Evolutionary conservation across 768 basidiomycete species (phyloP), one percentile per base, ranked within the genome.

Genomic region (Naematelia encephala): DNA sequence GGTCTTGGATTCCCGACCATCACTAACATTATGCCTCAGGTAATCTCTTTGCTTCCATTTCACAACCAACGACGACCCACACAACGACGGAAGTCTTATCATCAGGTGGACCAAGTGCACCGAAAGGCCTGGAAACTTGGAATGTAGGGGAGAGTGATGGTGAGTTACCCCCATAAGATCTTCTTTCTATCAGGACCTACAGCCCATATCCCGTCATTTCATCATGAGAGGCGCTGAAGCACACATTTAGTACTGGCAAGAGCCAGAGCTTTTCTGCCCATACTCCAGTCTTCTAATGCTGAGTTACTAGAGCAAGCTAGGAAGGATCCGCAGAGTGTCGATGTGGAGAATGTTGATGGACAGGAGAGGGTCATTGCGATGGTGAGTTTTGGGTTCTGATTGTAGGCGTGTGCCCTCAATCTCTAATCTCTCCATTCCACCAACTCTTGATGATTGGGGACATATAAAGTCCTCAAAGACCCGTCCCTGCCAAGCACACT

Each of bases 261-360:
- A 21, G 71, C 55, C 4, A 51, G 57, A 50, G 58, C 57, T 8
- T 73, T 73, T 56, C 56, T 73, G 1, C 68, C 71, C 2, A 42
- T 64, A 16, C 29, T 73, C 4, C 47, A 55, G 26, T 51, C 49
- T 14, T 69, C 71, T 11, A 73, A 69, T 34, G 56, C 56, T 5
- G 48, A 59, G 1, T 59, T 73, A 14, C 58, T 73, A 8, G 47
- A 46, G 4, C 43, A 50, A 12, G 63, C 61, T 11, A 48, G 49
- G 16, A 27, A 46, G 48, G 56, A 73, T 46, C 71, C 68, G 13
- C 50, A 59, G 16, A 30, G 59, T 4, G 71, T 68, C 12, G 56
- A 73, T 58, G 65, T 73, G 2, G 71, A 73, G 47, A 63, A 69
- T 50, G 46, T 52, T 1, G 29, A 61, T 23, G 71, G 68, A n/a